Evolutionary conservation across 2,329 filamentous ascomycete species (phyloP), one percentile per base, ranked within the genome.

Genomic region (Hypoxylon sp.): DNA sequence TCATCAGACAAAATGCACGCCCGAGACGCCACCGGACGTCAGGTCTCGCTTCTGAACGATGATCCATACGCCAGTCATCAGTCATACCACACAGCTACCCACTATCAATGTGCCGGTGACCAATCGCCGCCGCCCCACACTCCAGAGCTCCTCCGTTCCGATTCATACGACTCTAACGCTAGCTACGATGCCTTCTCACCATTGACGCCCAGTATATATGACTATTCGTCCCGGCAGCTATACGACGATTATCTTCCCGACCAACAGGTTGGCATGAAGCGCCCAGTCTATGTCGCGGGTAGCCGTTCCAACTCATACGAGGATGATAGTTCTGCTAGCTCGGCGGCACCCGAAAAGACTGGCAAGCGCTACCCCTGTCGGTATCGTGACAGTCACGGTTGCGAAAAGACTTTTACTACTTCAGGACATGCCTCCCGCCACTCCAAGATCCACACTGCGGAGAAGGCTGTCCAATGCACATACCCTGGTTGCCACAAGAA

Each of bases 381-480:
- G 23, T 91, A 90, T 76, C 87, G 89, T 34, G 90, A 93, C 69
- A 86, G 85, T 56, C 90, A 89, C 73, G 87, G 88, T 43, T 95
- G 92, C 81, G 87, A 87, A 74, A 93, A 93, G 82, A 93, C 89
- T 10, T 95, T 95, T 77, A 94, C 92, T 64, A 95, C 92, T 2
- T 94, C 92, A 0, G 92, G 92, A 46, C 92, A 95, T 75, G 91
- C 93, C n/a, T 93, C 92, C 46, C 89, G 92, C 43, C 92, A 95
- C 78, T 92, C 91, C 65, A 94, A 94, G 79, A 94, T 93, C 75
- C 92, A 95, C 82, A 93, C 91, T 1, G 91, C 91, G 52, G 91
- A 93, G 80, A 94, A 94, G 82, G 89, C 89, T 13, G 90, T 93
- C 21, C 87, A 85, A 38, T 90, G 88, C 80, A 85, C 89, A 32